Evolutionary conservation across 1,284 basidiomycete species (phyloP), one percentile per base, ranked within the genome.

Genomic region (Pyrrhoderma noxium): DNA sequence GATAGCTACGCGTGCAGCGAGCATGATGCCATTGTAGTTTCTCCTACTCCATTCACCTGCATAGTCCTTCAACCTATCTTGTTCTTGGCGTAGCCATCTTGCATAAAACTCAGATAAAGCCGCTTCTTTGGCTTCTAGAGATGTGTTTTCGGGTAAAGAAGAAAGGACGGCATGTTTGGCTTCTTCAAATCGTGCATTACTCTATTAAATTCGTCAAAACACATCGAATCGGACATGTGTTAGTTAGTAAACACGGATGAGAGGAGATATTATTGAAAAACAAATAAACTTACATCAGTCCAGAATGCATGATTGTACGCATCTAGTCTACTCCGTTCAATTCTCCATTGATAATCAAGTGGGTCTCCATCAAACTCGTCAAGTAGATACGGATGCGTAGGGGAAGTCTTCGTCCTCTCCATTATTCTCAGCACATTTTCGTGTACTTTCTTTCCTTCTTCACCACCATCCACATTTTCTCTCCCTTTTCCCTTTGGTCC

Each of bases 291-390:
- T 60, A 89, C 86, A 52, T 89, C 80, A 45, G 77, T 65, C 86
- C 86, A 89, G 61, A 87, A 89, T 34, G 73, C 67, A 52, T 89
- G 82, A 56, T 88, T 82, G 60, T 83, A 80, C 14, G 75, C 70
- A 60, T 89, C 85, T 16, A 87, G 64, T 57, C 81, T 77, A 62
- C 84, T 79, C 52, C 80, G 70, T 53, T 81, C 77, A 48, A 88
- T 66, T 55, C 77, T 80, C 71, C 75, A 84, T 61, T 84, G 83
- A 47, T 88, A 73, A 51, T 85, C 80, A 7, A 72, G 62, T 31
- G 64, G 59, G 14, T 62, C 59, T 31, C 66, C 62, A 44, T 70
- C 66, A 64, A 88, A 88, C 63, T 89, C 85, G 52, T 69, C 64
- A 48, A 88, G 75, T 22, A 85, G 87, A 65, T 89, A 89, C 3